A percentile compares a stretch with the other conserved stretches of the same genome.
phyloP scores from a whole-genome alignment of 495 filamentous ascomycete genomes.

The Cairneyella variabilis region DNA sequence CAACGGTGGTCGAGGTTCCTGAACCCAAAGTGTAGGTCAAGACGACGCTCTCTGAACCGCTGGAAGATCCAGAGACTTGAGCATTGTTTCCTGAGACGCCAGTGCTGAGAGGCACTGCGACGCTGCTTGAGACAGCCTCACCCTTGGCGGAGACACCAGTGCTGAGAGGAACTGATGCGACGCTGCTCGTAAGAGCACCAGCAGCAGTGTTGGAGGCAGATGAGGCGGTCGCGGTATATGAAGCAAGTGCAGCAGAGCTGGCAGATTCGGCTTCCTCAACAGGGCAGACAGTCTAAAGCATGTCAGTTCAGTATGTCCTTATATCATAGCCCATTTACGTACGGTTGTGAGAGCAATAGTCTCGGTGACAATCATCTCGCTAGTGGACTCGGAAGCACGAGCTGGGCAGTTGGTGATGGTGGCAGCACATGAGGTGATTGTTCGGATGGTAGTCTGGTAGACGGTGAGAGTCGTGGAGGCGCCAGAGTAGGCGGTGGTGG shows the following conservation, averaged over 20 bases:
- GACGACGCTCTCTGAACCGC: constrained; percentile 6
- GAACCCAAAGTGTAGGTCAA: constrained; percentile 37
- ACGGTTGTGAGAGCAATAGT: constrained; percentile 27
- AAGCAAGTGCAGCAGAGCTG: constrained; percentile 15
- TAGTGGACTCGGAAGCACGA: constrained; percentile 17
- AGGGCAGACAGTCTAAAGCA: constrained; percentile 28
- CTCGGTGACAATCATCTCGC: constrained; percentile 26
- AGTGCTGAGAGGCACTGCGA: constrained; percentile 9
- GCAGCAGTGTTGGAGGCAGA: constrained; percentile 6
- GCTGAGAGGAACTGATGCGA: background rate
- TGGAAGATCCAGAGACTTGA: background rate
- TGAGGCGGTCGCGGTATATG: constrained; percentile 11
- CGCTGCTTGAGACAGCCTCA: background rate
- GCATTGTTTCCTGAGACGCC: background rate
- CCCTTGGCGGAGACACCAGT: constrained; percentile 13
- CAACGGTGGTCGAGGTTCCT: constrained; percentile 49
- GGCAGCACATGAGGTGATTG: constrained; percentile 29
- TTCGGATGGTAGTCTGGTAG: constrained; percentile 29
- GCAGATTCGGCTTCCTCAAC: constrained; percentile 21
- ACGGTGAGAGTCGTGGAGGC: constrained; percentile 32
- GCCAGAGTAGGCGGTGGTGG: constrained; percentile 5
- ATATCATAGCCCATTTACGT: background rate
- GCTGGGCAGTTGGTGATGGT: constrained; percentile 33
- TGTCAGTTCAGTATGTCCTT: background rate
- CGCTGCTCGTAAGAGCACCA: background rate